Percentiles rank a stretch among this genome's conserved stretches.
Conservation (phyloP, 1,284 basidiomycete genomes). For the Flammula alnicola region DNA sequence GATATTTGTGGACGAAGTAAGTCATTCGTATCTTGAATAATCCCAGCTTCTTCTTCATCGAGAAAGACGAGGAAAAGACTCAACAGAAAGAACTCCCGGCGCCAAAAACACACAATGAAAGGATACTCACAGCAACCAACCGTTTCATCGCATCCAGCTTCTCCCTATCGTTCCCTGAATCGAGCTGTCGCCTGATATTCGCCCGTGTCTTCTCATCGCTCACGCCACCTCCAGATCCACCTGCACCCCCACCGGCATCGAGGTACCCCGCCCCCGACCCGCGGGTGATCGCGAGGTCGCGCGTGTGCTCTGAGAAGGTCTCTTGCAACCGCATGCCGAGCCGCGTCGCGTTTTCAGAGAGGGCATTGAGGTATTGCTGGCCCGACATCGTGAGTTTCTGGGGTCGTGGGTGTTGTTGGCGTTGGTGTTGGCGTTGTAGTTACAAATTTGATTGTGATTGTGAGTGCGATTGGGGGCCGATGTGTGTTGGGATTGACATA, state of each 20-base stretch:
- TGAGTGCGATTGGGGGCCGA: too few species aligned
- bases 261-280: conserved; percentile 63
- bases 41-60: neutral
- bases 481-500: neutral
- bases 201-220: conserved; percentile 71
- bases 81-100: too few species aligned
- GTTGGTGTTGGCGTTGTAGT: neutral
- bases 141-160: conserved; percentile 94
- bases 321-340: conserved; percentile 81
- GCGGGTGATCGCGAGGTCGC: conserved; percentile 65
- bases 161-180: conserved; percentile 85
- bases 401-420: too few species aligned
- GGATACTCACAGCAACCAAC: conserved; percentile 84
- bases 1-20: too few species aligned
- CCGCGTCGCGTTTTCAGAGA: conserved; percentile 80
- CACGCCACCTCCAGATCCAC: neutral
- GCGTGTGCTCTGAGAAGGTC: conserved; percentile 76
- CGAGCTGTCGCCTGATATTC: conserved; percentile 83
- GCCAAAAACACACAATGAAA: too few species aligned
- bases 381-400: conserved; percentile 45
- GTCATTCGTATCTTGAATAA: conserved; percentile 11
- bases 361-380: conserved; percentile 66
- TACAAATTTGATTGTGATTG: too few species aligned
- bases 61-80: too few species aligned
- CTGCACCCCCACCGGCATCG: conserved; percentile 49